Percentiles rank a stretch among this genome's conserved stretches.
Evolutionary conservation across 495 filamentous ascomycete species (phyloP).

Genomic region (Aspergillus sclerotiicarbonarius): DNA sequence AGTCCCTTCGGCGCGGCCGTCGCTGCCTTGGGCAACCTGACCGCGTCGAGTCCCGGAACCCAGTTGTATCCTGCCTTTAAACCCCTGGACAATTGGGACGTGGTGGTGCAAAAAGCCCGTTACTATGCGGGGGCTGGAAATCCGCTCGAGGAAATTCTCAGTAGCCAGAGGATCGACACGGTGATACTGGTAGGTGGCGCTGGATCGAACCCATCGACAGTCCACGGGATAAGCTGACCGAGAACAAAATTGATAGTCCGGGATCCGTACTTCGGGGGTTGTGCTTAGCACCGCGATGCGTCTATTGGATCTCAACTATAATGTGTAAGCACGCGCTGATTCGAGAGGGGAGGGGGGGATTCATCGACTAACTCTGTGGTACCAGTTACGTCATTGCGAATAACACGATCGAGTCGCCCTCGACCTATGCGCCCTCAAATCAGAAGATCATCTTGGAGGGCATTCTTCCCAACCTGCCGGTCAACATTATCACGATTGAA

Average conservation of each 20-base stretch:
- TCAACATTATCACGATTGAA: slow-evolving; percentile 27
- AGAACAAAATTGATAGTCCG: slow-evolving; percentile 19
- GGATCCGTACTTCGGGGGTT: slow-evolving; percentile 33
- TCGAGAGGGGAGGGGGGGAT: no score
- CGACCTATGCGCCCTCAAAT: slow-evolving; percentile 23
- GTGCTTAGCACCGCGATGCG: slow-evolving; percentile 35
- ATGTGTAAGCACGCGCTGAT: slow-evolving; percentile 17
- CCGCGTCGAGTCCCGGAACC: neutral
- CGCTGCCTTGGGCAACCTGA: slow-evolving; percentile 13
- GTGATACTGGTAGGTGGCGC: slow-evolving; percentile 22
- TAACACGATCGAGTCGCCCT: slow-evolving; percentile 33
- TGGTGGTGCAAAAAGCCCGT: slow-evolving; percentile 37
- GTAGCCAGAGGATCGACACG: slow-evolving; percentile 35
- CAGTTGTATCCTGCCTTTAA: slow-evolving; percentile 3
- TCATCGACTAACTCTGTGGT: neutral
- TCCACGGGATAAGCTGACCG: neutral
- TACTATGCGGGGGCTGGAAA: slow-evolving; percentile 41
- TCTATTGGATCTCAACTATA: slow-evolving; percentile 36
- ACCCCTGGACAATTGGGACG: slow-evolving; percentile 18
- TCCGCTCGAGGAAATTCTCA: slow-evolving; percentile 35
- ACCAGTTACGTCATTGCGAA: slow-evolving; percentile 32
- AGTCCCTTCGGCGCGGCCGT: slow-evolving; percentile 26
- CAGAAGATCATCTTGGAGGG: slow-evolving; percentile 21
- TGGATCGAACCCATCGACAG: neutral
- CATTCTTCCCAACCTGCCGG: slow-evolving; percentile 26